A percentile compares a stretch with the other conserved stretches of the same genome.
phyloP scores from a whole-genome alignment of 2,329 filamentous ascomycete species.

The Calcarisporium arbuscula region DNA sequence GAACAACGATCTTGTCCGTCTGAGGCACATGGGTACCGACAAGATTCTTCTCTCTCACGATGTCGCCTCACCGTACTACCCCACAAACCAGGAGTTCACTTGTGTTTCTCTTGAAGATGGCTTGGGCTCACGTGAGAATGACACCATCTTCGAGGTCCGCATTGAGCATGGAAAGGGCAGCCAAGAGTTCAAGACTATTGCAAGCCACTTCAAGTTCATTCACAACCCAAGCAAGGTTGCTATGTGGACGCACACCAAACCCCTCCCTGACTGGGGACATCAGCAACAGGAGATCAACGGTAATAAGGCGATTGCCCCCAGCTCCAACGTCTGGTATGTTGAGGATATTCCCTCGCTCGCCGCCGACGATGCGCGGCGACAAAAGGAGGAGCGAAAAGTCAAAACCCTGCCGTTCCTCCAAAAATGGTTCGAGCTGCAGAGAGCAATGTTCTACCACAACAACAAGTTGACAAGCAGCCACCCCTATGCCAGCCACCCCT shows the following conservation, averaged over 20 bases:
- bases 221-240: slow-evolving; percentile 93
- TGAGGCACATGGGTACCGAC: slow-evolving; percentile 82
- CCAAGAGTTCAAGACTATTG: slow-evolving; percentile 83
- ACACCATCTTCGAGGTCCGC: slow-evolving; percentile 88
- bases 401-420: slow-evolving; percentile 81
- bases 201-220: slow-evolving; percentile 91
- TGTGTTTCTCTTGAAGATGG: slow-evolving; percentile 69
- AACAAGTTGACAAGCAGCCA: slow-evolving; percentile 95
- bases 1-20: slow-evolving; percentile 79
- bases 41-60: slow-evolving; percentile 87
- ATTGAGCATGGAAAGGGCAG: slow-evolving; percentile 77
- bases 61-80: slow-evolving; percentile 91
- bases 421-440: slow-evolving; percentile 95
- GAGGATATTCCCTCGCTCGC: slow-evolving; percentile 83
- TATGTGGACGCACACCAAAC: slow-evolving; percentile 96
- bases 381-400: slow-evolving; percentile 70
- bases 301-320: slow-evolving; percentile 87
- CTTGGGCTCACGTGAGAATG: slow-evolving; percentile 67
- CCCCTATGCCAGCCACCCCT: slow-evolving; percentile 89
- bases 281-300: slow-evolving; percentile 99
- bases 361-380: slow-evolving; percentile 63
- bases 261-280: slow-evolving; percentile 94
- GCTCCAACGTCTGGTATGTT: slow-evolving; percentile 90
- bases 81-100: slow-evolving; percentile 98
- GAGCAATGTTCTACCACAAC: slow-evolving; percentile 99